These are phyloP conservation scores for Pyricularia sp. DNA, from an alignment of 2,329 filamentous ascomycete species.

Conservation along the genomic window DNA sequence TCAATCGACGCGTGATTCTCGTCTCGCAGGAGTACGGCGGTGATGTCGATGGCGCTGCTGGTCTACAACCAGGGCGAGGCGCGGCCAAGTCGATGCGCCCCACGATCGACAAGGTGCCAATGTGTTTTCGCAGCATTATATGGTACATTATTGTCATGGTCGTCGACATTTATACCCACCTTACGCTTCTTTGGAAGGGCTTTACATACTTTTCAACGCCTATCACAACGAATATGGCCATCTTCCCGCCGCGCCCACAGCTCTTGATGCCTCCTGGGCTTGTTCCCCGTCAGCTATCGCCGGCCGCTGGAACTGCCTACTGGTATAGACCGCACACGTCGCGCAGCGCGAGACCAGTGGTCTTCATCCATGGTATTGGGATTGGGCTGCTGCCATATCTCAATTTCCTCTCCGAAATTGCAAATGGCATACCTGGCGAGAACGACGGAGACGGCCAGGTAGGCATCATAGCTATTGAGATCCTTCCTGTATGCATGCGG, in stretches of 20 bases:
- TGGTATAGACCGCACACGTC: conserved; percentile 57
- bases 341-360: conserved; percentile 37
- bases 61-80: conserved; percentile 44
- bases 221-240: conserved; percentile 24
- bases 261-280: conserved; percentile 15
- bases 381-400: conserved; percentile 57
- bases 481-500: conserved; percentile 56
- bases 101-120: conserved; percentile 54
- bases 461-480: conserved; percentile 57
- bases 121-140: conserved; percentile 49
- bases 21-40: background rate
- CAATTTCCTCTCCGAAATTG: conserved; percentile 43
- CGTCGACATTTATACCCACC: conserved; percentile 41
- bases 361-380: conserved; percentile 65
- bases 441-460: conserved; percentile 31
- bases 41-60: background rate
- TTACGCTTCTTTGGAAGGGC: conserved; percentile 33
- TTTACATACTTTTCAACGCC: conserved; percentile 43
- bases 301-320: conserved; percentile 45
- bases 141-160: conserved; percentile 53
- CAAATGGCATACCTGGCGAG: conserved; percentile 6
- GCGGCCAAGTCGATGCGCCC: conserved; percentile 48
- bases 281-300: conserved; percentile 24
- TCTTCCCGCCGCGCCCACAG: conserved; percentile 51
- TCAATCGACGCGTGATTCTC: conserved; percentile 22